Percentiles rank a stretch among this genome's conserved stretches.
phyloP scores from a whole-genome alignment of 2,329 filamentous ascomycete genomes.

The Colletotrichum sp. region DNA sequence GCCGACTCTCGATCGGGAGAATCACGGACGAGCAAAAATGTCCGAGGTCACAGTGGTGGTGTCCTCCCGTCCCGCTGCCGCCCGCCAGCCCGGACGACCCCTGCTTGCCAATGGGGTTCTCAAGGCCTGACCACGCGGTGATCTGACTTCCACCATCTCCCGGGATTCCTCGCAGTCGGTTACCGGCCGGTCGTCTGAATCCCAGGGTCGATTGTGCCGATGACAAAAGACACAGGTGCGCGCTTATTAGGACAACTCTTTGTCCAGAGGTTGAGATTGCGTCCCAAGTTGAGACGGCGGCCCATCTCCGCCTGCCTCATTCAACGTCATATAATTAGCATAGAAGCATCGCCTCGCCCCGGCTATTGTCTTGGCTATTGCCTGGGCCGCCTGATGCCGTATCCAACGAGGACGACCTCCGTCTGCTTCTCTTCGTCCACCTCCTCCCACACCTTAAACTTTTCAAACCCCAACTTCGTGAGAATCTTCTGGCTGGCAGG shows the following conservation, averaged over 20 bases:
- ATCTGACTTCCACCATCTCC: not conserved
- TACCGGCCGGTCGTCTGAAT: not conserved
- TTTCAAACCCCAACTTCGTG: constrained; percentile 58
- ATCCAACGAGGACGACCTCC: not conserved
- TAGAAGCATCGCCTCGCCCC: not conserved
- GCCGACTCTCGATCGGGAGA: not conserved
- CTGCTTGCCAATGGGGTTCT: not conserved
- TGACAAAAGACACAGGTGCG: not conserved
- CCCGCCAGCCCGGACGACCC: not conserved
- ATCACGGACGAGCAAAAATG: constrained; percentile 1
- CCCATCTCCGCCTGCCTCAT: not conserved
- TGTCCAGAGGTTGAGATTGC: not conserved
- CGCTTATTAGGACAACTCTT: not conserved
- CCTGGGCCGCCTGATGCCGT: not conserved
- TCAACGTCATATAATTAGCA: not conserved
- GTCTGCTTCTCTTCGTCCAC: constrained; percentile 19
- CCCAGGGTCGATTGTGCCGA: not conserved
- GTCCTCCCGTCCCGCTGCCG: not conserved
- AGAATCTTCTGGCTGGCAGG: constrained; percentile 60
- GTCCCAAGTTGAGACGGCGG: not conserved
- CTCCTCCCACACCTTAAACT: constrained; percentile 44
- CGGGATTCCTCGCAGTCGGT: not conserved
- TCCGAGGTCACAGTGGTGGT: not conserved
- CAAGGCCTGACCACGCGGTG: not conserved
- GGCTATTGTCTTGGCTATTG: not conserved